These are phyloP conservation scores for Sanghuangporus weigelae DNA, from an alignment of 1,284 basidiomycete genomes.

Conservation along the genomic window DNA sequence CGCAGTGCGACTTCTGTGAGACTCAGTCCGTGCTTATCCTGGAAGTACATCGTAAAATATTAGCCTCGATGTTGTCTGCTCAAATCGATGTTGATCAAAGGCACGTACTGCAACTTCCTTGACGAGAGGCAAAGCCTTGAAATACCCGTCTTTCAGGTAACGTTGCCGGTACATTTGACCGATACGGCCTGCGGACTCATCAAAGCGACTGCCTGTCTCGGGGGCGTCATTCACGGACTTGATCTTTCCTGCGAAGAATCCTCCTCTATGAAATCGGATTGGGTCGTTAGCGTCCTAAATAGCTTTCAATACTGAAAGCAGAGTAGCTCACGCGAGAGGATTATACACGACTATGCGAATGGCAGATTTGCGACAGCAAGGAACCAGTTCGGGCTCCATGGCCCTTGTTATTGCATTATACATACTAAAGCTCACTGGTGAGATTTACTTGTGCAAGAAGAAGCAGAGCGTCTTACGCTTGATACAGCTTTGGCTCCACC, in stretches of 20 bases:
- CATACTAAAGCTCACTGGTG: constrained; percentile 30
- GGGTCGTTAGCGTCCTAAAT: not conserved
- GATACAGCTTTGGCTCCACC: constrained; percentile 49
- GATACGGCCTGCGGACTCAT: constrained; percentile 25
- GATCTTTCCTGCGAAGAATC: constrained; percentile 43
- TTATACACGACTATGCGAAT: constrained; percentile 49
- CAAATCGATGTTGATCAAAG: not conserved
- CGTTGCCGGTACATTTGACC: constrained; percentile 37
- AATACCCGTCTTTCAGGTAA: constrained; percentile 41
- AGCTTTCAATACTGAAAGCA: not conserved
- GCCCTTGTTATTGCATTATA: constrained; percentile 49
- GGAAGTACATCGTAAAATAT: constrained; percentile 1
- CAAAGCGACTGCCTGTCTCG: constrained; percentile 32
- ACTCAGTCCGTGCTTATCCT: constrained; percentile 37
- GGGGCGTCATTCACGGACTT: constrained; percentile 28
- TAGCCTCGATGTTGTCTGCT: not conserved
- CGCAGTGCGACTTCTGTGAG: constrained; percentile 41
- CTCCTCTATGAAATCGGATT: constrained; percentile 28
- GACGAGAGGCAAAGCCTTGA: constrained; percentile 39
- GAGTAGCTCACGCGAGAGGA: constrained; percentile 39
- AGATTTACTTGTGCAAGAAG: not conserved
- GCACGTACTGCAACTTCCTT: constrained; percentile 32
- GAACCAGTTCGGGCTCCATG: constrained; percentile 52
- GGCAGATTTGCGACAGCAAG: constrained; percentile 50
- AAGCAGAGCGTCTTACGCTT: constrained; percentile 25